Conservation (phyloP, 352 stramenopile species). For the Phytophthora niederhauseri region DNA sequence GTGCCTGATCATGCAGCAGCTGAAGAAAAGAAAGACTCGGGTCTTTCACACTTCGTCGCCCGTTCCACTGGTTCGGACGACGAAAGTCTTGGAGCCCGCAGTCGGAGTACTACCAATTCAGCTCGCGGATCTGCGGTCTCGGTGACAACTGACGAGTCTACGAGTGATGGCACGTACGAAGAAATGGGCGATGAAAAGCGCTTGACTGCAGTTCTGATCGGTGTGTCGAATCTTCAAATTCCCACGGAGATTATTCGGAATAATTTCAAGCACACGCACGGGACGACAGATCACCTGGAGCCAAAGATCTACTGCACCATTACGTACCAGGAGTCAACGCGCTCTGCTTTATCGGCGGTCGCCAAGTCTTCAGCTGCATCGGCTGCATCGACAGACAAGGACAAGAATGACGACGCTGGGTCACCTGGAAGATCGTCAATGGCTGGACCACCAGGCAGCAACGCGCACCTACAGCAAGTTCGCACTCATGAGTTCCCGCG, state of each 20-base stretch:
- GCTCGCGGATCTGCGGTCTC: slow-evolving; percentile 45
- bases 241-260: slow-evolving; percentile 39
- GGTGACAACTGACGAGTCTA: slow-evolving; percentile 69
- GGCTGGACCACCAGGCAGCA: slow-evolving; percentile 13
- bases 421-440: slow-evolving; percentile 12
- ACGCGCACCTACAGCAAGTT: slow-evolving; percentile 55
- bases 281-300: slow-evolving; percentile 37
- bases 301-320: slow-evolving; percentile 87
- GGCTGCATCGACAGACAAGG: slow-evolving; percentile 13
- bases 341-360: slow-evolving; percentile 71
- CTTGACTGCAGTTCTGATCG: slow-evolving; percentile 74
- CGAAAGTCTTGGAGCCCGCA: slow-evolving; percentile 21
- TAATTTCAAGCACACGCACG: slow-evolving; percentile 46
- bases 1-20: slow-evolving; percentile 19
- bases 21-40: slow-evolving; percentile 39
- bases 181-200: slow-evolving; percentile 71
- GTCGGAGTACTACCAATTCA: slow-evolving; percentile 29
- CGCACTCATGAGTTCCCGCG: slow-evolving; percentile 66
- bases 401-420: slow-evolving; percentile 21
- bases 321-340: slow-evolving; percentile 77
- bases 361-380: slow-evolving; percentile 44
- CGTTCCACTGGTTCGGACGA: slow-evolving; percentile 18
- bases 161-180: slow-evolving; percentile 65
- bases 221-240: slow-evolving; percentile 76
- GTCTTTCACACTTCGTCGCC: slow-evolving; percentile 32